phyloP scores from a whole-genome alignment of 225 moss, liverwort and hornwort genomes.

The Asterella californica region DNA sequence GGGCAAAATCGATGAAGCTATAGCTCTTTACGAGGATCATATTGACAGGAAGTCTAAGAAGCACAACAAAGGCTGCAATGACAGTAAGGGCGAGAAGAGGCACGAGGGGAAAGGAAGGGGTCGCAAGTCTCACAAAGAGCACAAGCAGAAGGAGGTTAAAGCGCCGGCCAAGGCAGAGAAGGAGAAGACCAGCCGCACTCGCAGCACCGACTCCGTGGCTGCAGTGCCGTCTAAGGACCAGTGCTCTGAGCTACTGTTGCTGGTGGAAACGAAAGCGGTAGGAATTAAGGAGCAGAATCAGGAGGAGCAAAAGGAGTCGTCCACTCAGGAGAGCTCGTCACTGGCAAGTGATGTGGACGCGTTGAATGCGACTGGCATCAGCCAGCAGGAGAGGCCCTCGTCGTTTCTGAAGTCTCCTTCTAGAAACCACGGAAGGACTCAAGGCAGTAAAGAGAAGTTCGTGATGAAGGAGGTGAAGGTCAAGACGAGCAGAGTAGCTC shows the following conservation, averaged over 20 bases:
- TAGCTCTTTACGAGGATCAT: constrained; percentile 19
- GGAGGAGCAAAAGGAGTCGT: neutral
- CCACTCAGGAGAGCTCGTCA: neutral
- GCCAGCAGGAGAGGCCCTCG: neutral
- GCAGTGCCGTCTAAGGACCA: neutral
- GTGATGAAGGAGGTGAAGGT: neutral
- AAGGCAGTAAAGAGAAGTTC: neutral
- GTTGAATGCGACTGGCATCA: neutral
- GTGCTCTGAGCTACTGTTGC: neutral
- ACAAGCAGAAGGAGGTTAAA: constrained; percentile 1
- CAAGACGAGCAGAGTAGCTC: constrained; percentile 2
- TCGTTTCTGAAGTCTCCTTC: neutral
- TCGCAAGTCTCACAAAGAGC: constrained; percentile 5
- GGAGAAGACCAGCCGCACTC: no score
- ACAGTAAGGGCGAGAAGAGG: neutral
- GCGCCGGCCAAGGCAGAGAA: neutral
- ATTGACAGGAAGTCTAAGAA: neutral
- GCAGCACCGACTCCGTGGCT: neutral
- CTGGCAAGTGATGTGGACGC: neutral
- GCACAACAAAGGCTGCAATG: neutral
- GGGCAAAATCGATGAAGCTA: constrained; percentile 20
- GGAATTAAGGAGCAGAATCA: neutral
- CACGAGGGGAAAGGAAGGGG: constrained; percentile 11
- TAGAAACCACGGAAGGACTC: neutral
- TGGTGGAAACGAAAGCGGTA: neutral